Evolutionary conservation across 768 basidiomycete genomes (phyloP).

Genomic region (Trichaptum fuscoviolaceum): DNA sequence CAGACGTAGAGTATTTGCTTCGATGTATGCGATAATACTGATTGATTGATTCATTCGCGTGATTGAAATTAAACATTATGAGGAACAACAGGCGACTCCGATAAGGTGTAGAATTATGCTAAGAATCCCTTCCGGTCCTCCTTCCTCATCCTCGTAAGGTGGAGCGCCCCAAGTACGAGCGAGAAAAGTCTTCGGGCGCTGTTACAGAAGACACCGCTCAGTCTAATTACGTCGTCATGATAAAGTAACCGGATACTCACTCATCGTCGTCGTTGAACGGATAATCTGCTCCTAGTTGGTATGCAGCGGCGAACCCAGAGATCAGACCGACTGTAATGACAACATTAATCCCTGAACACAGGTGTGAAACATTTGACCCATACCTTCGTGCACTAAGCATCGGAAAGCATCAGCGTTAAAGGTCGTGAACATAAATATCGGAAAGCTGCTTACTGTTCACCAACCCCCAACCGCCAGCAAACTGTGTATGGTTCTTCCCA

Average conservation of each 20-base stretch:
- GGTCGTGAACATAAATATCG: neutral
- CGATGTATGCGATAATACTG: too few species aligned
- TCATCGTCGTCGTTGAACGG: conserved; percentile 29
- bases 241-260: conserved; percentile 7
- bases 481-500: conserved; percentile 31
- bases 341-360: neutral
- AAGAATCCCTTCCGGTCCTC: conserved; percentile 1
- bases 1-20: too few species aligned
- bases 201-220: neutral
- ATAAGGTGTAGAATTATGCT: neutral
- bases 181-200: conserved; percentile 1
- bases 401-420: conserved; percentile 16
- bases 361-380: neutral
- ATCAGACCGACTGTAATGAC: conserved; percentile 18
- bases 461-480: conserved; percentile 34
- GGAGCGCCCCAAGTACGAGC: neutral
- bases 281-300: conserved; percentile 32
- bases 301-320: conserved; percentile 34
- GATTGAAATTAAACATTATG: too few species aligned
- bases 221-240: neutral
- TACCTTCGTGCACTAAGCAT: conserved; percentile 27
- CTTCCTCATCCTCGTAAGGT: conserved; percentile 5
- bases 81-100: neutral
- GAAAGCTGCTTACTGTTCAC: conserved; percentile 21
- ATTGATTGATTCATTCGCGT: too few species aligned